A percentile compares a stretch with the other conserved stretches of the same genome.
Conservation (phyloP, 106 monocot species). For the Ottelia alismoides region DNA sequence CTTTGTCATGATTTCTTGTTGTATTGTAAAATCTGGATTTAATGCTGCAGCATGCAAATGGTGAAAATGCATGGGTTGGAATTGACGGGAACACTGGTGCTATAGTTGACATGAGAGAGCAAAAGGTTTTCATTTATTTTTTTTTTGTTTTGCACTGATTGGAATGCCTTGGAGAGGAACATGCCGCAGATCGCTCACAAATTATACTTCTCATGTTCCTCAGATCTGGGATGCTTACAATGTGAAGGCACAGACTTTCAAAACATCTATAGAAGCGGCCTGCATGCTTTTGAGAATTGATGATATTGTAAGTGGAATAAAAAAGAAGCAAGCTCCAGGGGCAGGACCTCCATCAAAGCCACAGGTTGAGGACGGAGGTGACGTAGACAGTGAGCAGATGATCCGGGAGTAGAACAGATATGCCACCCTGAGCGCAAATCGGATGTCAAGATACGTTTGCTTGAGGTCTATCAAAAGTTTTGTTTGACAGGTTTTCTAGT, state of each 20-base stretch:
- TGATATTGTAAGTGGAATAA: slow-evolving; percentile 87
- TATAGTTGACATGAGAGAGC: slow-evolving; percentile 77
- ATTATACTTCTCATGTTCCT: not conserved
- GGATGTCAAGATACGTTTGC: too few species aligned
- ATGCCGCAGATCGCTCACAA: too few species aligned
- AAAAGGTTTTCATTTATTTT: slow-evolving; percentile 25
- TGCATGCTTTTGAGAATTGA: slow-evolving; percentile 89
- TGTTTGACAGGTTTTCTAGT: too few species aligned
- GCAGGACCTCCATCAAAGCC: slow-evolving; percentile 58
- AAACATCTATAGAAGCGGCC: slow-evolving; percentile 83
- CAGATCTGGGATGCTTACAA: slow-evolving; percentile 89
- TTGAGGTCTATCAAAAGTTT: too few species aligned
- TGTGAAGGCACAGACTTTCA: slow-evolving; percentile 85
- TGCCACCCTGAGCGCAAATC: too few species aligned
- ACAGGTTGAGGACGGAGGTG: slow-evolving; percentile 62
- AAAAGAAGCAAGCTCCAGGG: too few species aligned
- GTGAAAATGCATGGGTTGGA: slow-evolving; percentile 87
- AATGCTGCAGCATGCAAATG: slow-evolving; percentile 63
- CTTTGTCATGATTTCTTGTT: too few species aligned
- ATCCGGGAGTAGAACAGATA: slow-evolving; percentile 73
- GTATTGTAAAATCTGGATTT: too few species aligned
- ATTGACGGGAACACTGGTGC: slow-evolving; percentile 80
- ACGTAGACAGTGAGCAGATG: slow-evolving; percentile 76
- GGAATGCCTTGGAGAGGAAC: too few species aligned
- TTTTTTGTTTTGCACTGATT: too few species aligned